Base-by-base conservation (phyloP, 371 early-diverging fungal genomes). In the Phascolomyces articulosus region DNA sequence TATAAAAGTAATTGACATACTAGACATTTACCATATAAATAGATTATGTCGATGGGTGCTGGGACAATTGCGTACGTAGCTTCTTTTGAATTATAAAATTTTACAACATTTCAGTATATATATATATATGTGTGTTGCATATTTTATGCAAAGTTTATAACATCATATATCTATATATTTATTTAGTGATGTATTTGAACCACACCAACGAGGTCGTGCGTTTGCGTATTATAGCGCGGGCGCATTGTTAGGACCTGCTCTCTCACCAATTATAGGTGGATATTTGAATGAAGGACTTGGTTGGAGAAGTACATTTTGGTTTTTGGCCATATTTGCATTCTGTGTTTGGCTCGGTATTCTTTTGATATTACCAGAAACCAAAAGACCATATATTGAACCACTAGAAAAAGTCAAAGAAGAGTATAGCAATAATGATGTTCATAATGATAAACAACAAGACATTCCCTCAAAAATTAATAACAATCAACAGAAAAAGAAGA, bases 1-100 rank as follows among this genome's bases (percentile, higher is more conserved):
- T n/a, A n/a, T n/a, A n/a, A n/a, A n/a, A n/a, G n/a, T n/a, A n/a
- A n/a, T n/a, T n/a, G n/a, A n/a, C n/a, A n/a, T n/a, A n/a, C n/a
- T n/a, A n/a, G n/a, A n/a, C n/a, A n/a, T n/a, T n/a, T n/a, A n/a
- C n/a, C n/a, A n/a, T n/a, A n/a, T n/a, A n/a, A n/a, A n/a, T n/a
- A n/a, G n/a, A n/a, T n/a, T n/a, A 75, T 79, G 75, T 75, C 78
- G 3, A 71, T 78, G 74, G 83, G 83, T 13, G 83, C 83, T 24
- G 83, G 80, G 18, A 82, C 82, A 7, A 66, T 81, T n/a, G n/a
- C n/a, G n/a, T n/a, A n/a, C n/a, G n/a, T n/a, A n/a, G n/a, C n/a
- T n/a, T n/a, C n/a, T n/a, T n/a, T n/a, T n/a, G 6, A 62, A n/a
- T n/a, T n/a, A n/a, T n/a, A n/a, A n/a, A n/a, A n/a, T n/a, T n/a